phyloP scores from a whole-genome alignment of 2,329 filamentous ascomycete genomes.

The Cylindrodendrum hubeiense region DNA sequence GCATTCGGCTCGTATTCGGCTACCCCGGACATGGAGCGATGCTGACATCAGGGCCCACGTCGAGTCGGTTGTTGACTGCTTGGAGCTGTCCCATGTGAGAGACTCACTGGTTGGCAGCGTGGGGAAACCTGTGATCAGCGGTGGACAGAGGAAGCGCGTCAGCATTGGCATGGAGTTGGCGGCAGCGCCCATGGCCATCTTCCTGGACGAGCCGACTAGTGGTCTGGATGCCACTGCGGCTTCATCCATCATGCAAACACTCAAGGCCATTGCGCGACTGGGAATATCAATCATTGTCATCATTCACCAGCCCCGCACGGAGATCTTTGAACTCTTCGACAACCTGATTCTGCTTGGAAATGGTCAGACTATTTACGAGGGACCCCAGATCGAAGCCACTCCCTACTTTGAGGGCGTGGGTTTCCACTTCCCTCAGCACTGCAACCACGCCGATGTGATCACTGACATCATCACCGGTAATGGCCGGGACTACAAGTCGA shows the following conservation, averaged over 20 bases:
- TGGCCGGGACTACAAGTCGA: constrained; percentile 61
- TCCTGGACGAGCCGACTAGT: constrained; percentile 66
- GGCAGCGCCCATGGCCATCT: constrained; percentile 67
- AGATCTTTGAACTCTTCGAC: constrained; percentile 70
- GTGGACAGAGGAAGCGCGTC: constrained; percentile 69
- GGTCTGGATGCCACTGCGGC: constrained; percentile 68
- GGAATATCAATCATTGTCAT: constrained; percentile 70
- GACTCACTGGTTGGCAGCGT: constrained; percentile 65
- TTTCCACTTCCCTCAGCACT: constrained; percentile 61
- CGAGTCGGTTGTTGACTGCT: constrained; percentile 66
- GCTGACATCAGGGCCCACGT: constrained; percentile 64
- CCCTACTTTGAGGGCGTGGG: constrained; percentile 65
- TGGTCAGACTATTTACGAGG: constrained; percentile 68
- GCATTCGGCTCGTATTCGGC: constrained; percentile 67
- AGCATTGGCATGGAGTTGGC: constrained; percentile 71
- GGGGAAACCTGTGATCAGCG: constrained; percentile 64
- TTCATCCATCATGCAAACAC: constrained; percentile 65
- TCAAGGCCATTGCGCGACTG: constrained; percentile 65
- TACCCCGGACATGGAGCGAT: constrained; percentile 65
- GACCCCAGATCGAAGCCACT: constrained; percentile 56
- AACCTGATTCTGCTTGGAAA: constrained; percentile 66
- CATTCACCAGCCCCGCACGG: constrained; percentile 70
- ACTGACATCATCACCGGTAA: constrained; percentile 73
- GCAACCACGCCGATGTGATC: constrained; percentile 68
- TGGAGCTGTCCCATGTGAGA: constrained; percentile 65